Conservation (phyloP, 176 grass and related monocot genomes). For the Avena eriantha region DNA sequence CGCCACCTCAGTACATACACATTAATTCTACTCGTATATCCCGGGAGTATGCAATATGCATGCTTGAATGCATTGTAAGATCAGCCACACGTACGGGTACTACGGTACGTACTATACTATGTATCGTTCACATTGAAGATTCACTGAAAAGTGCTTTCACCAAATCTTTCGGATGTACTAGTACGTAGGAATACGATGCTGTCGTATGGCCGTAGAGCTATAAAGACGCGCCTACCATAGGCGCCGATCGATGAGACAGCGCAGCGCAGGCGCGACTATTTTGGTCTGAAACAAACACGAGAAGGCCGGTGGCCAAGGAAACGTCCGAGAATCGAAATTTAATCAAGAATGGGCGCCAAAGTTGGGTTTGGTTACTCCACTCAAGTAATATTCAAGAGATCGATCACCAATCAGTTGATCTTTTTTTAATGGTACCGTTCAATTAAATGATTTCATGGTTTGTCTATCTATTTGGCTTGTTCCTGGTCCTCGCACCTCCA, state of each 20-base stretch:
- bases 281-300: not conserved
- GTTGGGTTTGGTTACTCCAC: not conserved
- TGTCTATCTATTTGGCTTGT: too few relatives aligned
- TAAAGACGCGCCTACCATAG: not conserved
- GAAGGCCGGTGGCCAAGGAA: constrained; percentile 13
- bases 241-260: not conserved
- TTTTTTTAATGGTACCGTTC: too few relatives aligned
- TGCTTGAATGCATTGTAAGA: not conserved
- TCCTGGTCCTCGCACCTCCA: too few relatives aligned
- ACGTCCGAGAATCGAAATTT: not conserved
- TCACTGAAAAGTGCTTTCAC: not conserved
- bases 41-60: not conserved
- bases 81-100: not conserved
- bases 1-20: not conserved
- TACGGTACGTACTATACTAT: not conserved
- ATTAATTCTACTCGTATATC: not conserved
- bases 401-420: too few relatives aligned
- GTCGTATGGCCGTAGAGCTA: not conserved
- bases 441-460: too few relatives aligned
- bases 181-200: not conserved
- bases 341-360: not conserved
- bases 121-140: not conserved
- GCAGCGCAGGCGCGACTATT: not conserved
- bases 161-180: not conserved
- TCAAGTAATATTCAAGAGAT: too few relatives aligned